Evolutionary conservation across 2,329 filamentous ascomycete genomes (phyloP).

Genomic region (Trichoderma lentiforme): DNA sequence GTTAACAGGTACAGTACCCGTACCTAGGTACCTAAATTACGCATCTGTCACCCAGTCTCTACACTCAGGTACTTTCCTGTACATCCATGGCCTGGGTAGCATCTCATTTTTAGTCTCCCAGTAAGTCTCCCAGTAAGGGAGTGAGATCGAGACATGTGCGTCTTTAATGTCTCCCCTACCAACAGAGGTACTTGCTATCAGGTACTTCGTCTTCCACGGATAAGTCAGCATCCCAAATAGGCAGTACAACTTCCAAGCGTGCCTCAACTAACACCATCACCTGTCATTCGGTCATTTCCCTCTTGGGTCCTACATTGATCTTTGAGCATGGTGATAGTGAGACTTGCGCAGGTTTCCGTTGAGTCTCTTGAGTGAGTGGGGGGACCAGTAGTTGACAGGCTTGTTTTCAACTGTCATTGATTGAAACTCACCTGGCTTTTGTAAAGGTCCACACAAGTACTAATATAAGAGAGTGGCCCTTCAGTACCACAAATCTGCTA

Average conservation of each 20-base stretch:
- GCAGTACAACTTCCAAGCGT: not conserved
- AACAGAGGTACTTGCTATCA: not conserved
- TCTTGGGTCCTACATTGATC: not conserved
- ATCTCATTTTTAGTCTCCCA: not conserved
- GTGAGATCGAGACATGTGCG: not conserved
- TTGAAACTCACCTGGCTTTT: not conserved
- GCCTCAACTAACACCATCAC: not conserved
- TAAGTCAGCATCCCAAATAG: not conserved
- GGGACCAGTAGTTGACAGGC: not conserved
- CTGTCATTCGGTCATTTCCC: not conserved
- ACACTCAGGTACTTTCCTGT: not conserved
- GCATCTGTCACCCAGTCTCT: not conserved
- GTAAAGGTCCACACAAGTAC: not conserved
- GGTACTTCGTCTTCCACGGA: no score
- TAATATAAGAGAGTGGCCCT: not conserved
- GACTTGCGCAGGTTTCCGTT: not conserved
- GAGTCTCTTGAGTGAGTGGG: not conserved
- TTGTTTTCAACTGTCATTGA: not conserved
- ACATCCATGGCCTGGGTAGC: not conserved
- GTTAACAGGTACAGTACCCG: not conserved
- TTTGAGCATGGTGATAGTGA: not conserved
- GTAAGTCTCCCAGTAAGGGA: not conserved
- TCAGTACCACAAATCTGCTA: not conserved
- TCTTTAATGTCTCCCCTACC: not conserved
- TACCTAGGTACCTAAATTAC: not conserved